Evolutionary conservation across 225 moss, liverwort and hornwort species (phyloP).

Genomic region (Polytrichum formosum): DNA sequence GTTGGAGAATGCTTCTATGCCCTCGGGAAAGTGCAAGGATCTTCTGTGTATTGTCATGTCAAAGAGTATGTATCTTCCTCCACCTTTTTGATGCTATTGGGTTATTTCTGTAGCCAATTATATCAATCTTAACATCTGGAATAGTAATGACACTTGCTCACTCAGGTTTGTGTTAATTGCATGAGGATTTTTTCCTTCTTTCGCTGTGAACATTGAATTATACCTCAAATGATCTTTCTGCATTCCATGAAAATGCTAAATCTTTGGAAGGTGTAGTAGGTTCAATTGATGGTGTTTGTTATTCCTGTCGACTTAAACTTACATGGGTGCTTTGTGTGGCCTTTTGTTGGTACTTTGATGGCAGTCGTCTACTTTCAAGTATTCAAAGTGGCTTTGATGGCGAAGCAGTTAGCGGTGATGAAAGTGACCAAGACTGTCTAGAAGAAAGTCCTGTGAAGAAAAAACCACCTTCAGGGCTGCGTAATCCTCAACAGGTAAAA

Average conservation of each 20-base stretch:
- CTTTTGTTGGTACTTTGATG: slow-evolving; percentile 12
- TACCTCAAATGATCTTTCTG: no score
- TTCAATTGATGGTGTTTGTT: no score
- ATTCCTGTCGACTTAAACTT: no score
- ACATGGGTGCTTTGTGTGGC: no score
- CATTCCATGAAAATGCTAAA: background rate
- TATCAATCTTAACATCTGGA: background rate
- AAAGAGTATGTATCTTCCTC: slow-evolving; percentile 47
- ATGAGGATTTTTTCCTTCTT: no score
- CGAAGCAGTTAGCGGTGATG: slow-evolving; percentile 44
- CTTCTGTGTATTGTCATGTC: slow-evolving; percentile 33
- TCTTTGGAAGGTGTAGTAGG: background rate
- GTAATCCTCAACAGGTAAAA: slow-evolving; percentile 21
- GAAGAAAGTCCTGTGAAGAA: slow-evolving; percentile 46
- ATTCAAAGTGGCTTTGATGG: slow-evolving; percentile 50
- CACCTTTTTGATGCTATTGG: background rate
- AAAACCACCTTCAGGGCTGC: slow-evolving; percentile 19
- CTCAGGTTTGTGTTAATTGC: no score
- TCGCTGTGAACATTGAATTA: no score
- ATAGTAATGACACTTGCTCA: no score
- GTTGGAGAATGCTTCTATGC: slow-evolving; percentile 78
- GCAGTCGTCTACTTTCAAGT: slow-evolving; percentile 52
- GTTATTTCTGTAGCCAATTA: background rate
- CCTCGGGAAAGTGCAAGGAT: slow-evolving; percentile 59
- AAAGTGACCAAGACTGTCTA: slow-evolving; percentile 44